phyloP scores from a whole-genome alignment of 164 flowering plant genomes.

The Warburgia ugandensis region DNA sequence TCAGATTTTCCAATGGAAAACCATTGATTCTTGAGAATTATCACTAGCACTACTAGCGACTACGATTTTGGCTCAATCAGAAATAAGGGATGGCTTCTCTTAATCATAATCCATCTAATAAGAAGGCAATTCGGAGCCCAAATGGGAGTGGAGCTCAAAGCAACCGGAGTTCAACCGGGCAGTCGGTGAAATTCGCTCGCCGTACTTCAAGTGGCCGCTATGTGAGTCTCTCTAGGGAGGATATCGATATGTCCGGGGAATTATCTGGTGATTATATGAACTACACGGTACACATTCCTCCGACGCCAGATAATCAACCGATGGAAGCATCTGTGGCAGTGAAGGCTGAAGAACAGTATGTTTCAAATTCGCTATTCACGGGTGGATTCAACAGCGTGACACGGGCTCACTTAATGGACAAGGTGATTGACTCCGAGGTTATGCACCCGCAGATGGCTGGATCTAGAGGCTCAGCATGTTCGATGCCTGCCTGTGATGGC shows the following conservation, averaged over 20 bases:
- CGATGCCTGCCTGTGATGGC: slow-evolving; percentile 68
- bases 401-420: slow-evolving; percentile 27
- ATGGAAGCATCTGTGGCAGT: slow-evolving; percentile 55
- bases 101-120: slow-evolving; percentile 26
- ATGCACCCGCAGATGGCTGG: slow-evolving; percentile 66
- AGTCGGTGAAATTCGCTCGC: slow-evolving; percentile 55
- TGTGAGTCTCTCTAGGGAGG: slow-evolving; percentile 55
- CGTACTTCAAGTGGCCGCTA: slow-evolving; percentile 66
- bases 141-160: slow-evolving; percentile 15
- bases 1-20: neutral
- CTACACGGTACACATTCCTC: slow-evolving; percentile 72
- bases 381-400: slow-evolving; percentile 74
- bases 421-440: slow-evolving; percentile 63
- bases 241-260: slow-evolving; percentile 66
- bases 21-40: neutral
- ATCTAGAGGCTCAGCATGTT: slow-evolving; percentile 42
- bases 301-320: slow-evolving; percentile 74
- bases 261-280: slow-evolving; percentile 54
- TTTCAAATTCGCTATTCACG: slow-evolving; percentile 55
- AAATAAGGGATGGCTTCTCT: slow-evolving; percentile 29
- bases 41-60: too few relatives aligned
- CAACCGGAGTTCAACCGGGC: slow-evolving; percentile 20
- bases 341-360: slow-evolving; percentile 71
- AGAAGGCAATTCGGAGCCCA: slow-evolving; percentile 29
- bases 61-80: neutral